Percentiles rank a stretch among this genome's conserved stretches.
These are phyloP conservation scores for Verticillium nonalfalfae DNA, from an alignment of 2,329 filamentous ascomycete genomes.

Conservation along the genomic window DNA sequence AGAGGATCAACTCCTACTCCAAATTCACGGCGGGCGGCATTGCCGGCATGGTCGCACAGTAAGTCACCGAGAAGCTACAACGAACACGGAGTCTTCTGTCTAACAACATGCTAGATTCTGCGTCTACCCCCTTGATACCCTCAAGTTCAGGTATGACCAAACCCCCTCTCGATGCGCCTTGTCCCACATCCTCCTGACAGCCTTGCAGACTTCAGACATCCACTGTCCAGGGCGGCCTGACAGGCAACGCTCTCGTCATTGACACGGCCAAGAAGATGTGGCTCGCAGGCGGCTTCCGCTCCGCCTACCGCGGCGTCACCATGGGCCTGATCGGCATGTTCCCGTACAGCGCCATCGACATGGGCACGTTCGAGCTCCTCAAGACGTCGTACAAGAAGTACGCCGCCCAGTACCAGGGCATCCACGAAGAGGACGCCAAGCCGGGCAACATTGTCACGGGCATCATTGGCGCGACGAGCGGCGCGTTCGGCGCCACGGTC, in stretches of 20 bases:
- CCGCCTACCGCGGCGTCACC: conserved; percentile 86
- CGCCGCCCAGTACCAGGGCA: conserved; percentile 61
- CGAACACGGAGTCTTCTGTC: not conserved
- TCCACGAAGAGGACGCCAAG: conserved; percentile 77
- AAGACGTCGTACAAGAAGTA: conserved; percentile 68
- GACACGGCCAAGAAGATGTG: conserved; percentile 86
- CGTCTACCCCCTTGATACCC: conserved; percentile 88
- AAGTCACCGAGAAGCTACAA: conserved; percentile 23
- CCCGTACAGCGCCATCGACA: conserved; percentile 93
- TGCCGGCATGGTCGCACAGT: conserved; percentile 92
- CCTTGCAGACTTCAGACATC: conserved; percentile 83
- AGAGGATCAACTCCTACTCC: conserved; percentile 71
- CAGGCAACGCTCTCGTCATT: conserved; percentile 74
- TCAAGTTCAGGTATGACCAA: conserved; percentile 53
- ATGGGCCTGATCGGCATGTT: conserved; percentile 97
- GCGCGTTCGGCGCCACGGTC: conserved; percentile 84
- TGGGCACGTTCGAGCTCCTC: conserved; percentile 90
- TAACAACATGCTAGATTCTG: conserved; percentile 53
- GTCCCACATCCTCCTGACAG: conserved; percentile 10
- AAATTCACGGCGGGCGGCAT: conserved; percentile 89
- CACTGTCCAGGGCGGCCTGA: conserved; percentile 77
- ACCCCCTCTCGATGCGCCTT: not conserved
- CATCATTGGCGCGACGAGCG: conserved; percentile 83
- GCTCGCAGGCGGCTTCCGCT: conserved; percentile 62
- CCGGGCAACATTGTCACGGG: conserved; percentile 81